Conservation (phyloP, 1,284 basidiomycete genomes). For the Cutaneotrichosporon cyanovorans region DNA sequence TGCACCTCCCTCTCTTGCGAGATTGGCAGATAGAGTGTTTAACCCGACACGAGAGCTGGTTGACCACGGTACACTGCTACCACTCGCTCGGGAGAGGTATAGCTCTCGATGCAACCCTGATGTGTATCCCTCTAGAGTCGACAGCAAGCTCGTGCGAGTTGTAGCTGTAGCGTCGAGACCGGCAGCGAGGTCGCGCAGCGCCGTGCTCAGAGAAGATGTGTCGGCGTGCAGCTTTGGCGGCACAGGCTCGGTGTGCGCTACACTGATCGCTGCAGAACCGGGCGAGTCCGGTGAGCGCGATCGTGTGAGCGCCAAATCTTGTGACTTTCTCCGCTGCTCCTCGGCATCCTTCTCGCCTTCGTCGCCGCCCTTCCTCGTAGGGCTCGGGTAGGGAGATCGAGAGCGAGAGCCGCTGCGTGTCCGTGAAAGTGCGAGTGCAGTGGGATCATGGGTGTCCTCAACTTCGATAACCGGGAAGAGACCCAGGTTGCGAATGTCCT, state of each 20-base stretch:
- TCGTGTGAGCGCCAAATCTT: slow-evolving; percentile 1
- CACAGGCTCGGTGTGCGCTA: neutral
- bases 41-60: slow-evolving; percentile 22
- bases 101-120: slow-evolving; percentile 35
- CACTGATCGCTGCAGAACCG: neutral
- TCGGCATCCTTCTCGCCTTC: slow-evolving; percentile 1
- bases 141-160: slow-evolving; percentile 40
- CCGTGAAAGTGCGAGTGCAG: neutral
- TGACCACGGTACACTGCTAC: slow-evolving; percentile 3
- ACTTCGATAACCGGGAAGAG: slow-evolving; percentile 13
- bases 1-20: slow-evolving; percentile 23
- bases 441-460: neutral
- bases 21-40: slow-evolving; percentile 27
- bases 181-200: slow-evolving; percentile 22
- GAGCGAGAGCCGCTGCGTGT: neutral
- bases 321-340: neutral
- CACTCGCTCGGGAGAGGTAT: slow-evolving; percentile 18
- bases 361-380: slow-evolving; percentile 4
- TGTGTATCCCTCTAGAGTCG: slow-evolving; percentile 40
- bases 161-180: slow-evolving; percentile 37
- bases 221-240: slow-evolving; percentile 11
- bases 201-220: slow-evolving; percentile 11
- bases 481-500: slow-evolving; percentile 12
- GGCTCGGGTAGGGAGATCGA: neutral
- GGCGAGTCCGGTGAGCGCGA: slow-evolving; percentile 1